These are phyloP conservation scores for Dissoconium aciculare DNA, from an alignment of 2,329 filamentous ascomycete genomes.

Conservation along the genomic window DNA sequence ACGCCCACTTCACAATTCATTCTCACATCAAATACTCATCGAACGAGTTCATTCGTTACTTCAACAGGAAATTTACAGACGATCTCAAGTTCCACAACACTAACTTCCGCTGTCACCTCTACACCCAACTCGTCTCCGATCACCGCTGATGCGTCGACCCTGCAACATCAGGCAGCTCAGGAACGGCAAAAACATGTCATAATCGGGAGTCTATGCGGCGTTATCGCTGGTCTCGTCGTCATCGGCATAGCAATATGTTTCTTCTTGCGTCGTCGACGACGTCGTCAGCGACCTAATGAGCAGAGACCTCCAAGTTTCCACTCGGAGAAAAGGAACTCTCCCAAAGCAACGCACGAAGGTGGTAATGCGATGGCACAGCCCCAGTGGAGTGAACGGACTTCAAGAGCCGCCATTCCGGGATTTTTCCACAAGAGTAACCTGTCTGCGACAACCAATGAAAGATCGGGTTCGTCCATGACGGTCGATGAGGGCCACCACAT, in stretches of 20 bases:
- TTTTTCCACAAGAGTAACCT: too few species aligned
- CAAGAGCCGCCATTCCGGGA: too few species aligned
- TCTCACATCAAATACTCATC: too few species aligned
- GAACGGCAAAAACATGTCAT: slow-evolving; percentile 16
- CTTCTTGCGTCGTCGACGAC: slow-evolving; percentile 14
- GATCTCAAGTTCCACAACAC: too few species aligned
- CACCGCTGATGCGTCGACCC: too few species aligned
- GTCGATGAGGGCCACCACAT: slow-evolving; percentile 22
- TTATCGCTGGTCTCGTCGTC: slow-evolving; percentile 18
- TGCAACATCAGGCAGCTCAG: slow-evolving; percentile 1
- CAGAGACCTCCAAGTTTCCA: background rate
- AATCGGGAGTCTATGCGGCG: slow-evolving; percentile 19
- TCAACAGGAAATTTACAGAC: too few species aligned
- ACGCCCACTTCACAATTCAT: too few species aligned
- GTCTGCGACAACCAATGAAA: slow-evolving; percentile 7
- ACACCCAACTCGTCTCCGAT: too few species aligned
- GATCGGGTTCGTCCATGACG: slow-evolving; percentile 11
- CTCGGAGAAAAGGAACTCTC: background rate
- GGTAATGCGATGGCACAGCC: slow-evolving; percentile 4
- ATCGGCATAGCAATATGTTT: slow-evolving; percentile 17
- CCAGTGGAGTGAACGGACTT: slow-evolving; percentile 10
- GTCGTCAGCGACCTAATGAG: background rate
- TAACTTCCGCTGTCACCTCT: too few species aligned
- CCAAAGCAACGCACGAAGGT: slow-evolving; percentile 2
- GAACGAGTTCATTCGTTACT: too few species aligned